Evolutionary conservation across 805 yeast genomes (phyloP).

Genomic region (Saccharomycopsis sp.): DNA sequence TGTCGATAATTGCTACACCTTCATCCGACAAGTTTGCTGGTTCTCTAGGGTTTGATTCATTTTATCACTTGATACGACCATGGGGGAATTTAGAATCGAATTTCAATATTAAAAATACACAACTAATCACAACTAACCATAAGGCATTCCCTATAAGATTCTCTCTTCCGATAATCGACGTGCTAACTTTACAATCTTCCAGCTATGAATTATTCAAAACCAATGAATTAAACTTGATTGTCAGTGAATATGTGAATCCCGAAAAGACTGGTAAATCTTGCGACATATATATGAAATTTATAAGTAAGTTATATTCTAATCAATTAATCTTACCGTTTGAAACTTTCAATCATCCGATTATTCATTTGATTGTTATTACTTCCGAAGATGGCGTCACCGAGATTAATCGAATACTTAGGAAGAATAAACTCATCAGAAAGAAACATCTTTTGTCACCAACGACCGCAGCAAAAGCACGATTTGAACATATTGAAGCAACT

Average conservation of each 20-base stretch:
- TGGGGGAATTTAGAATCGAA: conserved; percentile 1
- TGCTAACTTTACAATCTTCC: conserved; percentile 1
- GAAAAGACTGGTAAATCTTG: not conserved
- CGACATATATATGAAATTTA: conserved; percentile 12
- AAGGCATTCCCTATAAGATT: conserved; percentile 17
- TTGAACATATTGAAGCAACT: not conserved
- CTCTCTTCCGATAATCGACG: conserved; percentile 7
- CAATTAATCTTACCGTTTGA: conserved; percentile 19
- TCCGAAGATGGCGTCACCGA: conserved; percentile 7
- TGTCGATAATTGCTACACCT: conserved; percentile 7
- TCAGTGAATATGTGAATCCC: not conserved
- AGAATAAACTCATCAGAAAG: conserved; percentile 15
- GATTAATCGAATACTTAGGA: conserved; percentile 11
- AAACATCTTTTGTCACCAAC: conserved; percentile 10
- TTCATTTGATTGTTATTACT: conserved; percentile 15
- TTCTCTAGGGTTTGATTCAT: conserved; percentile 7
- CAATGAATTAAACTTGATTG: conserved; percentile 6
- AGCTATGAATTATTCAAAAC: conserved; percentile 11
- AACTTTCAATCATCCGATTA: conserved; percentile 21
- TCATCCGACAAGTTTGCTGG: conserved; percentile 6
- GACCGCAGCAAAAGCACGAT: not conserved
- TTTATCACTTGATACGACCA: conserved; percentile 12
- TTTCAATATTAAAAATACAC: conserved; percentile 20
- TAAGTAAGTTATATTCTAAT: conserved; percentile 8
- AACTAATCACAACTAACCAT: conserved; percentile 16